Evolutionary conservation across 192 early-diverging fungal genomes (phyloP).

Genomic region (Linnemannia hyalina): DNA sequence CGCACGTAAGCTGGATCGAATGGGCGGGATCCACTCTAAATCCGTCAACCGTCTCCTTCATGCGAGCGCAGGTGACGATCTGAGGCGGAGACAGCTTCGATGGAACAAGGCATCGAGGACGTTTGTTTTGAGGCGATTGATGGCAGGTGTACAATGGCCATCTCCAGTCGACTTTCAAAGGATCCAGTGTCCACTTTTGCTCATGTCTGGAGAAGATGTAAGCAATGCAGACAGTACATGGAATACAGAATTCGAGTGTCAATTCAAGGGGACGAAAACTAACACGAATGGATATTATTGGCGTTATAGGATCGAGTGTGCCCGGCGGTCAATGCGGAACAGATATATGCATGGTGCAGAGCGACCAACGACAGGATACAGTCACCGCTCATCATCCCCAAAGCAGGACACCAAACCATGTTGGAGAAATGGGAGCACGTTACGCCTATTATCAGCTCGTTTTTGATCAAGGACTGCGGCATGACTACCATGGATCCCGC

Average conservation of each 20-base stretch:
- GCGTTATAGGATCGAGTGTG: constrained; percentile 56
- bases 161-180: constrained; percentile 41
- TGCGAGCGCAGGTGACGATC: constrained; percentile 36
- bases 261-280: no score
- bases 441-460: constrained; percentile 65
- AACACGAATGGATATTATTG: neutral
- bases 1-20: constrained; percentile 59
- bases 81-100: constrained; percentile 57
- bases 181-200: constrained; percentile 56
- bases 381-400: constrained; percentile 60
- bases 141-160: constrained; percentile 56
- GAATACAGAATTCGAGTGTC: neutral
- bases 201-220: constrained; percentile 66
- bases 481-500: constrained; percentile 61
- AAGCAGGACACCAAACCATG: constrained; percentile 65
- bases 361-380: constrained; percentile 19
- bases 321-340: constrained; percentile 53
- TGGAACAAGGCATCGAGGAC: constrained; percentile 68
- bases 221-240: neutral
- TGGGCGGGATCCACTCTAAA: constrained; percentile 59
- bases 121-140: constrained; percentile 59
- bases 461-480: constrained; percentile 66
- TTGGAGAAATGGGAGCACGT: constrained; percentile 64
- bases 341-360: constrained; percentile 57
- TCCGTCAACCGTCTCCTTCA: constrained; percentile 64